Evolutionary conservation across 148 eudicot species (phyloP), one percentile per base, ranked within the genome.

Genomic region (Vaccinium myrtillus): DNA sequence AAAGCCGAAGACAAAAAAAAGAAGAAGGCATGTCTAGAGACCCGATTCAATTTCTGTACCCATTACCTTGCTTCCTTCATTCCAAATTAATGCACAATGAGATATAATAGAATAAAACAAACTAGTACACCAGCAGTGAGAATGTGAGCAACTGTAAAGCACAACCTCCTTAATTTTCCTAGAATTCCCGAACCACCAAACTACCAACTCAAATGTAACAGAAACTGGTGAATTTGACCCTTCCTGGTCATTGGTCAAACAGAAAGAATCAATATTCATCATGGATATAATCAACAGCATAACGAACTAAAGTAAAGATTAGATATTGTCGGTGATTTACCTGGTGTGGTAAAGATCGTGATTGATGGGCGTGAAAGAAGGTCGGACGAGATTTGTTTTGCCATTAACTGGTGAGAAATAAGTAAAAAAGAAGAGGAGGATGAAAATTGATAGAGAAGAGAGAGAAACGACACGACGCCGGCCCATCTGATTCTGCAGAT

Each of bases 311-410:
- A 70, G n/a, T 53, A 5, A 36, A 2, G 18, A 23, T 19, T 18
- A 78, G 16, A 19, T n/a, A n/a, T 43, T 78, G 27, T 0, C 5
- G 21, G 71, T 25, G 63, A 84, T 65, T 69, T 78, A 94, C 98
- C 99, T 97, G 81, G 91, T 88, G 86, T 91, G 99, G 65, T 97
- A 97, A 36, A 97, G 98, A 94, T 95, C 96, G 85, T 85, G 93
- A 88, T 97, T 95, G 88, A 96, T 96, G 13, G 98, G 95, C 58
- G 95, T 92, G 65, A 88, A 49, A 74, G 81, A 55, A 75, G 82
- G 67, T 18, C 25, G 30, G 19, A 86, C 70, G 78, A 86, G 85
- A 87, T 86, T 87, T 69, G 77, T 73, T 74, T 86, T 82, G 19
- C 90, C 94, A 91, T 89, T 4, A 51, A 76, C 87, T 70, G 39